A percentile compares a stretch with the other conserved stretches of the same genome.
phyloP scores from a whole-genome alignment of 371 early-diverging fungal genomes.

The Mucor irregularis region DNA sequence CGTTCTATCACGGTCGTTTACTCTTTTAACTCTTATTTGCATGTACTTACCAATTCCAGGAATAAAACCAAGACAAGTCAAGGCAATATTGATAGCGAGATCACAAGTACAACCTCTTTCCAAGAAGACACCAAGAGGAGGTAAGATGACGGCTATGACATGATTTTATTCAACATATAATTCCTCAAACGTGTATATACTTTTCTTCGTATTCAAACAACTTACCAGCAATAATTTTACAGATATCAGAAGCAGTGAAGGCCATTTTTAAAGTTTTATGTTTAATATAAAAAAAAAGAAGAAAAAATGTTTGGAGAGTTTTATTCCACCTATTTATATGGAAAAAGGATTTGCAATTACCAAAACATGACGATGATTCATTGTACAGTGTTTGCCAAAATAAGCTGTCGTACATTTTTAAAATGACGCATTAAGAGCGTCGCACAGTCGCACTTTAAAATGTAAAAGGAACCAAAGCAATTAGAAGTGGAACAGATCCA shows the following conservation, averaged over 20 bases:
- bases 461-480: no score
- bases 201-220: neutral
- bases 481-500: no score
- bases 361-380: neutral
- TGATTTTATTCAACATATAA: neutral
- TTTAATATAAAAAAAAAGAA: neutral
- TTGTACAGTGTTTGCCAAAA: no score
- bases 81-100: constrained; percentile 69
- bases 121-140: constrained; percentile 64
- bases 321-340: neutral
- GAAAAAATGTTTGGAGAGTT: neutral
- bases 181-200: neutral
- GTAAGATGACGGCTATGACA: constrained; percentile 53
- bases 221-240: constrained; percentile 33
- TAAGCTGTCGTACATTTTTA: no score
- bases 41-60: constrained; percentile 59
- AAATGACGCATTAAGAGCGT: no score
- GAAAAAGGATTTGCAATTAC: neutral
- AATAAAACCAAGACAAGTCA: constrained; percentile 73
- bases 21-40: neutral
- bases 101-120: constrained; percentile 65
- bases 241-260: constrained; percentile 26
- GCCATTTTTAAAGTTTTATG: constrained; percentile 17
- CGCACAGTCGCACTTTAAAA: no score
- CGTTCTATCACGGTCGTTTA: neutral